A percentile compares a stretch with the other conserved stretches of the same genome.
phyloP scores from a whole-genome alignment of 192 early-diverging fungal species.

The Coemansia sp. region DNA sequence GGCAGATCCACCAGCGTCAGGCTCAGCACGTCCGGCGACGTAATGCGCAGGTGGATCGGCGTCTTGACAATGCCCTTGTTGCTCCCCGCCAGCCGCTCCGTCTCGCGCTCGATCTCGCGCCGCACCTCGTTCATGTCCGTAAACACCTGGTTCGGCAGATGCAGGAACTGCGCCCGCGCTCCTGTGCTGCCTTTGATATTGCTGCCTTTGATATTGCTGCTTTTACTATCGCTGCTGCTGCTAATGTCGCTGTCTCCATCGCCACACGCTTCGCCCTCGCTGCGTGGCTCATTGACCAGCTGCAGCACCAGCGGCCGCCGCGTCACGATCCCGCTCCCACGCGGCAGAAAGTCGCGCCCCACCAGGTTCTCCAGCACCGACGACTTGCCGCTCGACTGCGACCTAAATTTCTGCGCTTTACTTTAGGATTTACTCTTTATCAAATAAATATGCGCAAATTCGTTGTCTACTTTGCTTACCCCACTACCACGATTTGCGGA shows the following conservation, averaged over 20 bases:
- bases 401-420: conserved; percentile 22
- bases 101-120: conserved; percentile 78
- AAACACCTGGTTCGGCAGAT: conserved; percentile 72
- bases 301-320: conserved; percentile 79
- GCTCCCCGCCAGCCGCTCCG: conserved; percentile 70
- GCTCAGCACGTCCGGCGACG: conserved; percentile 72
- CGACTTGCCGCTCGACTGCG: conserved; percentile 90
- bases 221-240: not conserved
- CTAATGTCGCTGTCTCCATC: conserved; percentile 1
- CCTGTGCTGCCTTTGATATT: conserved; percentile 2
- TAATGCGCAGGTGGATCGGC: conserved; percentile 77
- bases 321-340: conserved; percentile 85
- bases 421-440: not conserved
- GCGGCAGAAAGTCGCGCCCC: conserved; percentile 95
- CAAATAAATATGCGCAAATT: not conserved
- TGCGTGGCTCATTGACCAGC: conserved; percentile 60
- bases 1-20: conserved; percentile 83
- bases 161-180: conserved; percentile 71
- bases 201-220: not conserved
- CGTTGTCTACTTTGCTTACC: conserved; percentile 35
- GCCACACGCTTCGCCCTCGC: not conserved
- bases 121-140: conserved; percentile 75
- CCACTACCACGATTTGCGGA: conserved; percentile 84
- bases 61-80: conserved; percentile 78
- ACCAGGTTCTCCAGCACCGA: conserved; percentile 99